phyloP scores from a whole-genome alignment of 2,329 filamentous ascomycete species.

The Nothophaeocryptopus gaeumannii region DNA sequence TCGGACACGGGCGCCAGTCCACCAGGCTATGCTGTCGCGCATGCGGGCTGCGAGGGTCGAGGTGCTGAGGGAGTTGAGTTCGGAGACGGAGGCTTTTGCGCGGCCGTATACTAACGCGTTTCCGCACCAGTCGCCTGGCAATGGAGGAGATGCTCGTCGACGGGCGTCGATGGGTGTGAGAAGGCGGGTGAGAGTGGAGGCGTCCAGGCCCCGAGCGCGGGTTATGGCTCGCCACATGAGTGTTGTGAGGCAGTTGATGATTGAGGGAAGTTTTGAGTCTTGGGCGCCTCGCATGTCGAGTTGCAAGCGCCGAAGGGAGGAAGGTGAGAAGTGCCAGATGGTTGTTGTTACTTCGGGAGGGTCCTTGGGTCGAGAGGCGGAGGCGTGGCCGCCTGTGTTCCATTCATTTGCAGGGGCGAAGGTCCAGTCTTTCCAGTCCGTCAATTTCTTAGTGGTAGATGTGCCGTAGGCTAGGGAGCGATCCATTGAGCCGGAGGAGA shows the following conservation, averaged over 20 bases:
- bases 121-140: constrained; percentile 3
- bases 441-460: constrained; percentile 10
- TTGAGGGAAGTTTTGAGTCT: constrained; percentile 6
- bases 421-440: constrained; percentile 18
- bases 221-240: constrained; percentile 13
- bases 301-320: too few relatives aligned
- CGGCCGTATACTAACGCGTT: constrained; percentile 19
- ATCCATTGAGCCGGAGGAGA: neutral
- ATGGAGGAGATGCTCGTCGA: too few relatives aligned
- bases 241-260: constrained; percentile 12
- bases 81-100: constrained; percentile 11
- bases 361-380: too few relatives aligned
- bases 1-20: constrained; percentile 13
- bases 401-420: neutral
- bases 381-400: too few relatives aligned
- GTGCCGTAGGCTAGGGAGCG: constrained; percentile 9
- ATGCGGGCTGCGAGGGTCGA: constrained; percentile 12
- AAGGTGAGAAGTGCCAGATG: too few relatives aligned
- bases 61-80: constrained; percentile 2
- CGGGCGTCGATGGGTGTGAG: too few relatives aligned
- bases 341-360: too few relatives aligned
- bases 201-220: constrained; percentile 5
- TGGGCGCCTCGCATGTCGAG: too few relatives aligned
- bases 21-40: constrained; percentile 12
- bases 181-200: too few relatives aligned